Evolutionary conservation across 108 stramenopile species (phyloP).

Genomic region (Stephanodiscus triporus): DNA sequence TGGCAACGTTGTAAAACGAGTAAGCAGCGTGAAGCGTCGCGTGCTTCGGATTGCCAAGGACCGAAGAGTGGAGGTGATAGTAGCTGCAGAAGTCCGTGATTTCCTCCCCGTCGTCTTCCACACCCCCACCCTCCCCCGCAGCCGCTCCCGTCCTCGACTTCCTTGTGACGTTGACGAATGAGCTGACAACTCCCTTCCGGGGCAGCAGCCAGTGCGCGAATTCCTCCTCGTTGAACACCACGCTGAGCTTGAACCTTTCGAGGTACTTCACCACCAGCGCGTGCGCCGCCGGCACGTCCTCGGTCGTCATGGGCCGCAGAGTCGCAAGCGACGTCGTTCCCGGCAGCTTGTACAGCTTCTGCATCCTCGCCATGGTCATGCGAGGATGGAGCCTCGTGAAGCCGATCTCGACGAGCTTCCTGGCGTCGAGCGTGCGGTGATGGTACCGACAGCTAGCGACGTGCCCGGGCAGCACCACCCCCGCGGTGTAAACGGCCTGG

Average conservation of each 20-base stretch:
- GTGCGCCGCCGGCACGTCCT: slow-evolving; percentile 85
- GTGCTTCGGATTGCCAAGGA: slow-evolving; percentile 77
- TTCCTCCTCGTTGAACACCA: slow-evolving; percentile 87
- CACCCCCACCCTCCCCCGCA: slow-evolving; percentile 50
- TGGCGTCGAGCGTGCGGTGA: slow-evolving; percentile 94
- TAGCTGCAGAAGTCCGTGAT: slow-evolving; percentile 91
- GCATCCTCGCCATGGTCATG: slow-evolving; percentile 96
- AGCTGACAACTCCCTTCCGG: slow-evolving; percentile 86
- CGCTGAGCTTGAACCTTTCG: slow-evolving; percentile 79
- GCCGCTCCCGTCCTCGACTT: slow-evolving; percentile 41
- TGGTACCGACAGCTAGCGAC: slow-evolving; percentile 93
- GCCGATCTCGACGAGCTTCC: slow-evolving; percentile 94
- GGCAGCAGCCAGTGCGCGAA: slow-evolving; percentile 97
- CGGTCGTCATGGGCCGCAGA: slow-evolving; percentile 73
- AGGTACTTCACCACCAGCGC: slow-evolving; percentile 80
- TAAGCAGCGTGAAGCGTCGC: slow-evolving; percentile 94
- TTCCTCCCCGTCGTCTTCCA: slow-evolving; percentile 29
- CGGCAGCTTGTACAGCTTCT: slow-evolving; percentile 89
- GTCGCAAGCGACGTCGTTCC: slow-evolving; percentile 40
- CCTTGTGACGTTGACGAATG: slow-evolving; percentile 78
- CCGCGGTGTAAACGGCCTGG: slow-evolving; percentile 99
- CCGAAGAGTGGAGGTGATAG: slow-evolving; percentile 94
- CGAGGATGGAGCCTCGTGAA: slow-evolving; percentile 86
- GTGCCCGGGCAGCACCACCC: slow-evolving; percentile 94
- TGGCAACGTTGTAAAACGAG: slow-evolving; percentile 98